These are phyloP conservation scores for Coccomyxa sp. DNA, from an alignment of 139 green algal genomes.

Conservation along the genomic window DNA sequence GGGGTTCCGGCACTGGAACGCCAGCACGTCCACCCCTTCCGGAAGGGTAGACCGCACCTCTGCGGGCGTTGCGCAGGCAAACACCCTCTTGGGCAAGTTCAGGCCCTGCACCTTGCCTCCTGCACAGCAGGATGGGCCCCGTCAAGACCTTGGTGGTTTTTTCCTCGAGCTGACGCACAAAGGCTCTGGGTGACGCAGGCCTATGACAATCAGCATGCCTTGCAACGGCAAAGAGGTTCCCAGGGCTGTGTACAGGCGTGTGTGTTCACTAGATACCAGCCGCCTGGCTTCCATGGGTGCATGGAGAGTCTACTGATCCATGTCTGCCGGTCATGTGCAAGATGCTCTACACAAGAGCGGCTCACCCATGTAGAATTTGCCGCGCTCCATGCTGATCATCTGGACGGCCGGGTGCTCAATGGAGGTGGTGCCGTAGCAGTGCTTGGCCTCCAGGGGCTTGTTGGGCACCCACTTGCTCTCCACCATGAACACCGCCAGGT, in stretches of 20 bases:
- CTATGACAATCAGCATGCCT: neutral
- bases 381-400: conserved; percentile 89
- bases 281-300: too few species aligned
- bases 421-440: conserved; percentile 83
- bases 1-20: conserved; percentile 95
- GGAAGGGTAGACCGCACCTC: conserved; percentile 76
- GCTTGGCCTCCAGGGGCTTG: conserved; percentile 61
- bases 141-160: too few species aligned
- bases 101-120: conserved; percentile 69
- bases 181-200: too few species aligned
- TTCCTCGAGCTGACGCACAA: too few species aligned
- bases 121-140: too few species aligned
- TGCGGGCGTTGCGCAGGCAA: conserved; percentile 72
- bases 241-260: too few species aligned
- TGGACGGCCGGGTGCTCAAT: conserved; percentile 93
- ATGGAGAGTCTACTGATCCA: too few species aligned
- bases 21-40: conserved; percentile 72
- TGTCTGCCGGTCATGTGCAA: too few species aligned
- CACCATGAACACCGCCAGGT: conserved; percentile 79
- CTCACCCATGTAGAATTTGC: conserved; percentile 55
- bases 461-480: conserved; percentile 81
- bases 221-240: too few species aligned
- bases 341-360: too few species aligned
- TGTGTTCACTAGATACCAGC: too few species aligned
- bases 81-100: conserved; percentile 74